phyloP scores from a whole-genome alignment of 2,329 filamentous ascomycete genomes.

The Kalmusia sp. region DNA sequence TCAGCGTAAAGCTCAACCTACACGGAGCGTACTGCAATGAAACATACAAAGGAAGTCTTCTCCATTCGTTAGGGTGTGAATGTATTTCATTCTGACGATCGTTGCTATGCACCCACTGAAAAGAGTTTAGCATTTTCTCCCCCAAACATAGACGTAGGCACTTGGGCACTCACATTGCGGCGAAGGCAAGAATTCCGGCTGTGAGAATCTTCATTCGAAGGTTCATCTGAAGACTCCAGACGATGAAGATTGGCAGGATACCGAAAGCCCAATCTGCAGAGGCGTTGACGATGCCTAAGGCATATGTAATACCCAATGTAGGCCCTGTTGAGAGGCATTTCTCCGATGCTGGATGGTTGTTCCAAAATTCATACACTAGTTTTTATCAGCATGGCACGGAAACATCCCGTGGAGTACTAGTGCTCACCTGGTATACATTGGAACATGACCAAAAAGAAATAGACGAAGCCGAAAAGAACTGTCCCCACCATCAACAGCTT shows the following conservation, averaged over 20 bases:
- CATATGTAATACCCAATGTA: slow-evolving; percentile 60
- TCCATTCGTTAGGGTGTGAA: slow-evolving; percentile 44
- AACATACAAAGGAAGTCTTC: slow-evolving; percentile 51
- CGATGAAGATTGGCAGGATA: slow-evolving; percentile 54
- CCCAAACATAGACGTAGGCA: neutral
- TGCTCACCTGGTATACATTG: slow-evolving; percentile 56
- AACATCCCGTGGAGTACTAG: neutral
- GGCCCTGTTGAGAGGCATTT: slow-evolving; percentile 53
- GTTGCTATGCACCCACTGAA: slow-evolving; percentile 59
- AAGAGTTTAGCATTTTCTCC: neutral
- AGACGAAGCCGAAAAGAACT: slow-evolving; percentile 54
- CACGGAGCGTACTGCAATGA: too few relatives aligned
- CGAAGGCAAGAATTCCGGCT: slow-evolving; percentile 60
- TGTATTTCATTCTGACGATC: slow-evolving; percentile 55
- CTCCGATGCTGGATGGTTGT: slow-evolving; percentile 44
- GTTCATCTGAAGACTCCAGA: slow-evolving; percentile 64
- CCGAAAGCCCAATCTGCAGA: slow-evolving; percentile 44
- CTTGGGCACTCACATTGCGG: slow-evolving; percentile 36
- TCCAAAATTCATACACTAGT: slow-evolving; percentile 58
- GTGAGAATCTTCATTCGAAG: slow-evolving; percentile 59
- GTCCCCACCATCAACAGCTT: slow-evolving; percentile 56
- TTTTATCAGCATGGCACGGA: slow-evolving; percentile 5
- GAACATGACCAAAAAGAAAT: slow-evolving; percentile 60
- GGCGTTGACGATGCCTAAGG: slow-evolving; percentile 36
- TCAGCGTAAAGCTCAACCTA: neutral